Conservation (phyloP, 2,329 filamentous ascomycete species). For the Talaromyces sp. region DNA sequence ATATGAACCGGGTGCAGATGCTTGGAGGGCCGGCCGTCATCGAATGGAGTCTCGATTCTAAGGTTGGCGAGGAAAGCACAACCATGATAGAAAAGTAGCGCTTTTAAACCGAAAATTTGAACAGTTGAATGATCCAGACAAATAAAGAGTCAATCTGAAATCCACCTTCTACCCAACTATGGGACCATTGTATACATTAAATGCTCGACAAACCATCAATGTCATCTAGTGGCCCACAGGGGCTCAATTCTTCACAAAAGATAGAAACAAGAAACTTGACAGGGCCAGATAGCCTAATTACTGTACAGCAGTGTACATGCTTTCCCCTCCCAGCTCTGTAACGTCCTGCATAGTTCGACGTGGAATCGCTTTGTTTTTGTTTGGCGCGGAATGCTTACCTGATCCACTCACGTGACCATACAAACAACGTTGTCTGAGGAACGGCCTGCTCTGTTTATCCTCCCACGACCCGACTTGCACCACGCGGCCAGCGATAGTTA, state of each 20-base stretch:
- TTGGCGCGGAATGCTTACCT: constrained; percentile 29
- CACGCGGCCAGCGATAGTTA: constrained; percentile 21
- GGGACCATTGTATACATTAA: too few relatives aligned
- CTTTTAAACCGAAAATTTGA: too few relatives aligned
- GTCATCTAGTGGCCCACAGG: background rate
- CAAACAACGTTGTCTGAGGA: constrained; percentile 47
- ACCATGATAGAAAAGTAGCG: too few relatives aligned
- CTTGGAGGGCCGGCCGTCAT: too few relatives aligned
- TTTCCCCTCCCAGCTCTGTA: background rate
- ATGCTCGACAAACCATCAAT: too few relatives aligned
- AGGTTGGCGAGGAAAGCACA: too few relatives aligned
- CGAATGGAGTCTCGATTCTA: too few relatives aligned
- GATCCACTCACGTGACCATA: constrained; percentile 35
- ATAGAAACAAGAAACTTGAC: too few relatives aligned
- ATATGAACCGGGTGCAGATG: too few relatives aligned
- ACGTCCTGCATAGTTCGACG: constrained; percentile 2
- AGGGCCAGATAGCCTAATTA: background rate
- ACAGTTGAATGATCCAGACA: too few relatives aligned
- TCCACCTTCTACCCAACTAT: too few relatives aligned
- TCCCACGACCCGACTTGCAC: constrained; percentile 28
- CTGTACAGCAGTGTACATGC: background rate
- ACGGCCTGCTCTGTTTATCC: constrained; percentile 46
- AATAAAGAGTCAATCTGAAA: too few relatives aligned
- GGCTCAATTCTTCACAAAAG: background rate
- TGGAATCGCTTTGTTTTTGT: constrained; percentile 12